A percentile compares a stretch with the other conserved stretches of the same genome.
These are phyloP conservation scores for Hymenoscyphus fraxineus DNA, from an alignment of 2,329 filamentous ascomycete genomes.

Conservation along the genomic window DNA sequence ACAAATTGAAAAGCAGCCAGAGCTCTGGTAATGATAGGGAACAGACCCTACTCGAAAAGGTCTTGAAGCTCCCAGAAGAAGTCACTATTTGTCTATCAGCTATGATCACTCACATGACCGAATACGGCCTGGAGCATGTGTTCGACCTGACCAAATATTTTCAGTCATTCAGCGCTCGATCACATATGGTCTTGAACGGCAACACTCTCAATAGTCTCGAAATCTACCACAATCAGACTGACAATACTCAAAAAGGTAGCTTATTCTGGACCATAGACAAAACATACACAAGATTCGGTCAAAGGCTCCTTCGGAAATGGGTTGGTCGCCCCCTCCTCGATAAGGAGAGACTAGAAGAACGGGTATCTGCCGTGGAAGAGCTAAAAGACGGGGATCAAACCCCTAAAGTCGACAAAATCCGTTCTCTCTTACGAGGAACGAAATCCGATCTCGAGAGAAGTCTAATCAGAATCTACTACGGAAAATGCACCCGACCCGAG, in stretches of 20 bases:
- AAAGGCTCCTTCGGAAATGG: slow-evolving; percentile 87
- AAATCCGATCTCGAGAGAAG: slow-evolving; percentile 87
- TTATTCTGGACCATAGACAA: slow-evolving; percentile 95
- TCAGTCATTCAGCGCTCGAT: slow-evolving; percentile 86
- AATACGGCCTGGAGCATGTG: slow-evolving; percentile 92
- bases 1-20: slow-evolving; percentile 65
- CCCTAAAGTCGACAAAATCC: slow-evolving; percentile 67
- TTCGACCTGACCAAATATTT: slow-evolving; percentile 97
- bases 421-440: slow-evolving; percentile 64
- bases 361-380: slow-evolving; percentile 82
- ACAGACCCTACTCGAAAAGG: slow-evolving; percentile 73
- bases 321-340: slow-evolving; percentile 86
- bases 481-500: slow-evolving; percentile 88
- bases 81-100: slow-evolving; percentile 90
- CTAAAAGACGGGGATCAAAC: slow-evolving; percentile 67
- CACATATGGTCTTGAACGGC: slow-evolving; percentile 93
- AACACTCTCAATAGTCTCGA: slow-evolving; percentile 92
- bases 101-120: slow-evolving; percentile 90
- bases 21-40: slow-evolving; percentile 52
- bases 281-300: slow-evolving; percentile 84
- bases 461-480: slow-evolving; percentile 93
- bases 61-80: slow-evolving; percentile 77
- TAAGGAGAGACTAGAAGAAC: slow-evolving; percentile 67
- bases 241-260: slow-evolving; percentile 79
- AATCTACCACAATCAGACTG: slow-evolving; percentile 92